phyloP scores from a whole-genome alignment of 116 monocot species.

The Iris pallida region DNA sequence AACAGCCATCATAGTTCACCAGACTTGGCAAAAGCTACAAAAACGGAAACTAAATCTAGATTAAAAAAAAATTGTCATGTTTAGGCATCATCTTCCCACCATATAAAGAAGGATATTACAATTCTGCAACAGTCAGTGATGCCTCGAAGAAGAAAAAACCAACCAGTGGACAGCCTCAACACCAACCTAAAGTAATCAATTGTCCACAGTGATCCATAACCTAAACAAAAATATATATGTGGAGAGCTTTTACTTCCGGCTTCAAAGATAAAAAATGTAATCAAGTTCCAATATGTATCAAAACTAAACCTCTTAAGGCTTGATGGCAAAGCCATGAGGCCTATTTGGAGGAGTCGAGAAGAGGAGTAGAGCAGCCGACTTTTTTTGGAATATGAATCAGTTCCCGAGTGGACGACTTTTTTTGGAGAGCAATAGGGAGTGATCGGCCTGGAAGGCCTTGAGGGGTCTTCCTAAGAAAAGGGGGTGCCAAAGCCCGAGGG shows the following conservation, averaged over 20 bases:
- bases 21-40: no score
- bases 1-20: no score
- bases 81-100: background rate
- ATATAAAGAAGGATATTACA: background rate
- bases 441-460: no score
- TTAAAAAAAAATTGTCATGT: background rate
- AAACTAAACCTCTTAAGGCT: conserved; percentile 41
- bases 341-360: no score
- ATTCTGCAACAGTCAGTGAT: conserved; percentile 12
- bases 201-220: conserved; percentile 23
- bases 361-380: no score
- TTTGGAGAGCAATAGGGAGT: no score
- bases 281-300: conserved; percentile 3
- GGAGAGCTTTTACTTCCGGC: conserved; percentile 30
- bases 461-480: no score
- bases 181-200: conserved; percentile 19
- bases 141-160: background rate
- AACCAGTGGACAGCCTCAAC: background rate
- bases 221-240: conserved; percentile 13
- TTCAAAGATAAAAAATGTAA: conserved; percentile 24
- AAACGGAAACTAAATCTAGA: no score
- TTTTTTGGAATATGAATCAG: no score
- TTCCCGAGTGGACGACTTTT: no score
- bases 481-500: no score
- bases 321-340: no score